Base-by-base conservation (phyloP, 805 yeast genomes). In the Candida odintsovae region DNA sequence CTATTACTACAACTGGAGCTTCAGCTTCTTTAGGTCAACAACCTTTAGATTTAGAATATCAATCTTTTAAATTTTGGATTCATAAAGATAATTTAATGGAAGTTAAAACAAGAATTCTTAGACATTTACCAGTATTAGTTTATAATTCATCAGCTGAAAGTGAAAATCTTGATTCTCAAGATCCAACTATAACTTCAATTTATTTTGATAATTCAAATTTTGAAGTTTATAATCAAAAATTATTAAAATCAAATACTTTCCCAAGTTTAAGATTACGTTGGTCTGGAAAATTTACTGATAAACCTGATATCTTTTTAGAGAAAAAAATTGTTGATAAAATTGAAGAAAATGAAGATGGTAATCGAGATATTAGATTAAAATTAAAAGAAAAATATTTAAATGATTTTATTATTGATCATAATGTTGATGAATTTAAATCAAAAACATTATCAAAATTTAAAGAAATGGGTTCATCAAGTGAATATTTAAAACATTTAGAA, bases 71-170 rank as follows among this genome's bases (percentile, higher is more conserved):
- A 68, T 92, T 92, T 66, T 92, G 99, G 99, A 77, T 94, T 39
- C 98, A 92, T 64, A 90, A 92, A n/a, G 99, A 94, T 57, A 86
- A 89, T 63, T 64, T 94, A 63, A 90, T 92, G 97, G 98, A 92
- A 69, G 96, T 90, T 46, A 92, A 92, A 70, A 89, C 98, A n/a
- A 82, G 90, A 49, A 87, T 92, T 54, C 77, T 92, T 62, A 84
- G 98, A 64, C 95, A 89, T 59, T 77, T 92, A 54, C 99, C 99
- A 1, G 95, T 90, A 6, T 75, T 92, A 51, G 86, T 92, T 41
- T 94, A 90, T 28, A 50, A 50, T 57, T 69, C 71, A 36, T 58
- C 67, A 4, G 64, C 66, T 5, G 76, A 75, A 47, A 78, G 75
- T 38, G 68, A 68, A 15, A 48, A 54, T 10, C 42, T 65, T 26